phyloP scores from a whole-genome alignment of 1,284 basidiomycete species.

The Ustilago cynodontis region DNA sequence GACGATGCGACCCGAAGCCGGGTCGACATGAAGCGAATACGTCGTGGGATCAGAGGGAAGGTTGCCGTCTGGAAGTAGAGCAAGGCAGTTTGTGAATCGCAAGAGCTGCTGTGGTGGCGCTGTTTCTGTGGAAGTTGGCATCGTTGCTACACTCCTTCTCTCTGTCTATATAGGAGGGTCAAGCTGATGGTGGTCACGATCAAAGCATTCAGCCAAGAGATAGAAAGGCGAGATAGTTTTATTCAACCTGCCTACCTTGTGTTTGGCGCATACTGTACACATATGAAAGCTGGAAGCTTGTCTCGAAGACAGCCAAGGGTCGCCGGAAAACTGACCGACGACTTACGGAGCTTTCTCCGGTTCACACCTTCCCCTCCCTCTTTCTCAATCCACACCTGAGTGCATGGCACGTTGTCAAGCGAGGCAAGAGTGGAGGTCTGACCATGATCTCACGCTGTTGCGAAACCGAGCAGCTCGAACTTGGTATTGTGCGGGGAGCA shows the following conservation, averaged over 20 bases:
- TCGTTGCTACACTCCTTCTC: not conserved
- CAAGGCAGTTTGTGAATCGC: constrained; percentile 46
- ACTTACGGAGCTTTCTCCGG: not conserved
- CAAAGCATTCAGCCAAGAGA: not conserved
- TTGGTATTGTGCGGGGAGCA: not conserved
- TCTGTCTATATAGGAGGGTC: not conserved
- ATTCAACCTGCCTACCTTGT: not conserved
- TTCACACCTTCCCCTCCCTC: not conserved
- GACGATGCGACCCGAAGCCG: constrained; percentile 22
- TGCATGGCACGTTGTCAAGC: not conserved
- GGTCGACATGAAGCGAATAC: constrained; percentile 41
- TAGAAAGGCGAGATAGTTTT: constrained; percentile 2
- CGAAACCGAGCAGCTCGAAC: constrained; percentile 8
- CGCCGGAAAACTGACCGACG: not conserved
- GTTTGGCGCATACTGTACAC: not conserved
- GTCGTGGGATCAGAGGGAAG: constrained; percentile 19
- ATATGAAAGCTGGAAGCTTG: not conserved
- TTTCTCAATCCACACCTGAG: too few species aligned
- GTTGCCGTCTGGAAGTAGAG: constrained; percentile 32
- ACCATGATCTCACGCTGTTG: constrained; percentile 1
- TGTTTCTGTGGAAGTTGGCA: constrained; percentile 6
- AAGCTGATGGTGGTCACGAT: constrained; percentile 4
- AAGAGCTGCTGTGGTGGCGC: constrained; percentile 9
- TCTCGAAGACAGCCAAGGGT: too few species aligned
- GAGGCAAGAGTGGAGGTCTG: too few species aligned